Base-by-base conservation (phyloP, 2,329 filamentous ascomycete genomes). In the Septoria linicola region DNA sequence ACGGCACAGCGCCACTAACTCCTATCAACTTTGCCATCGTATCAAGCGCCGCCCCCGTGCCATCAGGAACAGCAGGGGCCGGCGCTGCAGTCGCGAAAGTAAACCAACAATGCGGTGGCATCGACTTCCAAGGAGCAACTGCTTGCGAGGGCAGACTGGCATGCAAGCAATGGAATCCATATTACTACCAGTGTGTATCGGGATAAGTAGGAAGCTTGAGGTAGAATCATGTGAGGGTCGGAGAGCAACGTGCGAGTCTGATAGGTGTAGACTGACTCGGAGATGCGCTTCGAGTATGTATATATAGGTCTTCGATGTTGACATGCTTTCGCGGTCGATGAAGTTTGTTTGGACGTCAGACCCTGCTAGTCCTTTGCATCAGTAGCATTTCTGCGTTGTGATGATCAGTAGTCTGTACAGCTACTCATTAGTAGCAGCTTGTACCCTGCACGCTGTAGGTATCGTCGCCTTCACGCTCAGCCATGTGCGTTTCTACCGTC, bases 61-160 rank as follows among this genome's bases (percentile, higher is more conserved):
- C 37, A 23, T 27, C 46, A 8, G 32, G 39, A 14, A 30, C 21
- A 13, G 46, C 37, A n/a, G 37, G 37, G 11, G 37, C 6, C 2
- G 19, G 19, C 37, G 16, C 34, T 4, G 44, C 45, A 16, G 41
- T 32, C 13, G 45, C 51, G 8, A 34, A 20, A n/a, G n/a, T 41
- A 11, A 44, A 53, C 31, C 34, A 53, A 34, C 50, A 57, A 36
- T 53, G 54, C 39, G 49, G n/a, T n/a, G n/a, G n/a, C n/a, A n/a
- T n/a, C n/a, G 53, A 41, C 8, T 57, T 44, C 41, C 27, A 14
- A 2, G 52, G 49, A 13, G n/a, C 46, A 8, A 51, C 16, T 16
- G 20, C 17, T 10, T 57, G 54, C 31, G n/a, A 27, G n/a, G 19
- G 21, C 25, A 47, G 46, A 3, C 20, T 53, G 46, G 21, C 14